Conservation (phyloP, 345 rosid genomes). For the Citrus trifoliata region DNA sequence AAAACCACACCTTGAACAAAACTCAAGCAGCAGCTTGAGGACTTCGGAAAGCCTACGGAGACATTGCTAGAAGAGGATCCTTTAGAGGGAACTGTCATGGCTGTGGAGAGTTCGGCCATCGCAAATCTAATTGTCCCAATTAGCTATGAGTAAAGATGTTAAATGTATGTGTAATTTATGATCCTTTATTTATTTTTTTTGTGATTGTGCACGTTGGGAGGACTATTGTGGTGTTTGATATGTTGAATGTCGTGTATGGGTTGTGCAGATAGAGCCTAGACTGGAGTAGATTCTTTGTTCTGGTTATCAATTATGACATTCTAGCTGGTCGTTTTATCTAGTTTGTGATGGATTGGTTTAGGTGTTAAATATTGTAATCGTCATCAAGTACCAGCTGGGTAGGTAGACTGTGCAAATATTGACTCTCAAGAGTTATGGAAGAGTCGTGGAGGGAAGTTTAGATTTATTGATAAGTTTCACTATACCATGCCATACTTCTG, state of each 20-base stretch:
- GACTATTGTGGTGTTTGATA: background rate
- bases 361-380: background rate
- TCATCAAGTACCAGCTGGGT: background rate
- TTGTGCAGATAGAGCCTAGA: background rate
- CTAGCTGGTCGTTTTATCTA: background rate
- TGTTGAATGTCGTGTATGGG: background rate
- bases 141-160: background rate
- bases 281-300: background rate
- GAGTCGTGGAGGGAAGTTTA: background rate
- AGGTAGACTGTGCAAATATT: background rate
- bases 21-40: no score
- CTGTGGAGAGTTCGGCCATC: constrained; percentile 3
- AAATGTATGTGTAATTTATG: background rate
- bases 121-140: background rate
- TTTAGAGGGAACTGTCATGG: constrained; percentile 2
- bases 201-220: background rate
- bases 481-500: background rate
- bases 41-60: no score
- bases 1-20: no score
- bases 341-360: background rate
- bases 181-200: background rate
- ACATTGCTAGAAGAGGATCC: background rate
- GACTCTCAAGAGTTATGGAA: background rate
- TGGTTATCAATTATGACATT: background rate
- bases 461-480: background rate